Percentiles rank a stretch among this genome's conserved stretches.
These are phyloP conservation scores for Globisporangium heterothallicum DNA, from an alignment of 352 stramenopile genomes.

Conservation along the genomic window DNA sequence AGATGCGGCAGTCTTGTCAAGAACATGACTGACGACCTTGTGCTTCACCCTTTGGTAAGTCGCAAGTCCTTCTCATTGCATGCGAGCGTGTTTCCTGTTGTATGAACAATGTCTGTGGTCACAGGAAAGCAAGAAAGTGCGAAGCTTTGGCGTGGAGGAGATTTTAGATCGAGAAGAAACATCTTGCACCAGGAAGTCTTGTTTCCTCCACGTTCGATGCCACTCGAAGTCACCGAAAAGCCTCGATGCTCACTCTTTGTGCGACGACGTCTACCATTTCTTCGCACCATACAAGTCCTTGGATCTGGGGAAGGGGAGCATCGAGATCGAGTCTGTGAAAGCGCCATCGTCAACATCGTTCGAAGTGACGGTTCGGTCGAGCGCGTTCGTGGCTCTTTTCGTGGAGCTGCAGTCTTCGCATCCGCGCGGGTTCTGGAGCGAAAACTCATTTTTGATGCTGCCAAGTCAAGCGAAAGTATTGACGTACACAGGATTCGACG, in stretches of 20 bases:
- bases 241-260: conserved; percentile 11
- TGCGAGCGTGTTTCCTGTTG: conserved; percentile 2
- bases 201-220: conserved; percentile 50
- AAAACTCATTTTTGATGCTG: conserved; percentile 75
- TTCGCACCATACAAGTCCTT: conserved; percentile 70
- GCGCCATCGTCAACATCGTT: conserved; percentile 15
- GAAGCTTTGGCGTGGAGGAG: conserved; percentile 21
- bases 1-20: conserved; percentile 39
- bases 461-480: conserved; percentile 46
- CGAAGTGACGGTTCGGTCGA: conserved; percentile 40
- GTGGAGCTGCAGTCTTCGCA: conserved; percentile 52
- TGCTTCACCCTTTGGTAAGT: conserved; percentile 33
- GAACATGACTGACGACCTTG: conserved; percentile 20
- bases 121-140: conserved; percentile 35
- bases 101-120: neutral
- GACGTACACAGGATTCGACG: conserved; percentile 29
- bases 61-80: neutral
- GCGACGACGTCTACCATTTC: conserved; percentile 54
- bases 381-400: conserved; percentile 64
- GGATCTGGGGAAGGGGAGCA: conserved; percentile 24
- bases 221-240: conserved; percentile 5
- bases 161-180: conserved; percentile 29
- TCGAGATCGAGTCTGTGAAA: conserved; percentile 19
- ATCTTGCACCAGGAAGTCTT: conserved; percentile 37
- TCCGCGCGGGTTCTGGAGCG: conserved; percentile 58